A percentile compares a stretch with the other conserved stretches of the same genome.
Evolutionary conservation across 2,329 filamentous ascomycete genomes (phyloP).

Genomic region (Calonectria henricotiae): DNA sequence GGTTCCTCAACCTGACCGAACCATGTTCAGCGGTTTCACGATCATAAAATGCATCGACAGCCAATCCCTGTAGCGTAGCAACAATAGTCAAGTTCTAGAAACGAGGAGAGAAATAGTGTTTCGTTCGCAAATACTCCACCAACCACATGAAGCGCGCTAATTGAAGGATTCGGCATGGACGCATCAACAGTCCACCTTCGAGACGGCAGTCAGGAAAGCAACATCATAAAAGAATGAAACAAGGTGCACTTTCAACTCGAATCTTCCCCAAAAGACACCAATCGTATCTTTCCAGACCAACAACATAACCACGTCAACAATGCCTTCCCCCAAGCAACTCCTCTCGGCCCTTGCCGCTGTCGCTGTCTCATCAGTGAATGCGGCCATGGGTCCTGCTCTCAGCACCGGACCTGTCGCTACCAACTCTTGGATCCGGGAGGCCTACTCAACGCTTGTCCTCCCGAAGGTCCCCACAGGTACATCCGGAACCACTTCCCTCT

Average conservation of each 20-base stretch:
- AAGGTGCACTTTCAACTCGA: background rate
- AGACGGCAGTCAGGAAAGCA: background rate
- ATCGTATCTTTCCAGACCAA: background rate
- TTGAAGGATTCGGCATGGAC: conserved; percentile 6
- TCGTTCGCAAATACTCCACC: background rate
- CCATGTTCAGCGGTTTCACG: background rate
- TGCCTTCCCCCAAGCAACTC: conserved; percentile 43
- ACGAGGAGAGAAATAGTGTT: background rate
- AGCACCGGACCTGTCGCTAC: conserved; percentile 62
- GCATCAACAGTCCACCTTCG: background rate
- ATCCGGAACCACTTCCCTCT: conserved; percentile 61
- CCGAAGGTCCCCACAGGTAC: conserved; percentile 58
- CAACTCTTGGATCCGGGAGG: conserved; percentile 62
- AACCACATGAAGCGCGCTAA: background rate
- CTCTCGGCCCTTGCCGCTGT: conserved; percentile 43
- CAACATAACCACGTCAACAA: conserved; percentile 18
- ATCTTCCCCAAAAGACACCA: background rate
- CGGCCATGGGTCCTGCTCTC: conserved; percentile 60
- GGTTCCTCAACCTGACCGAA: background rate
- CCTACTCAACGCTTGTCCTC: conserved; percentile 63
- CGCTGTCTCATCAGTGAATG: conserved; percentile 40
- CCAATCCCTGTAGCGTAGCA: background rate
- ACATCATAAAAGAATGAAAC: background rate
- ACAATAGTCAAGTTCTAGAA: background rate
- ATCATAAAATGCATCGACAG: background rate